Base-by-base conservation (phyloP, 148 eudicot genomes). In the Fagopyrum esculentum region DNA sequence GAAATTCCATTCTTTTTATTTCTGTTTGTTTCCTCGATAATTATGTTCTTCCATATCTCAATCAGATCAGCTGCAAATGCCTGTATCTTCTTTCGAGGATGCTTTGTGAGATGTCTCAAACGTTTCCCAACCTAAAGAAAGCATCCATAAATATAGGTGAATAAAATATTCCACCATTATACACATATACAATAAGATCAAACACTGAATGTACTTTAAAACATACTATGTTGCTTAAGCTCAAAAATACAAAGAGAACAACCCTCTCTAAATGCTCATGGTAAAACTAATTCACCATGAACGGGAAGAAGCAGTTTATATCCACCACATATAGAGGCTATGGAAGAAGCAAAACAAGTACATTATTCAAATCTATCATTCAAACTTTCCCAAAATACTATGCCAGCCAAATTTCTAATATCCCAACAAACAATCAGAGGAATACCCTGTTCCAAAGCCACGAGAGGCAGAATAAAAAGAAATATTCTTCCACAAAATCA, bases 51-150 rank as follows among this genome's bases (percentile, higher is more conserved):
- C 96, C 96, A 91, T 55, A 80, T 83, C 80, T 82, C 87, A 70
- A 91, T 84, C 76, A 87, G 79, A 43, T 86, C 83, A 66, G 81
- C 75, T 50, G 93, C 93, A 76, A 80, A 76, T 56, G 76, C 73
- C 80, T 87, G 87, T 71, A 91, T 87, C 78, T 83, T 87, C 76
- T 78, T 81, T 76, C 88, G 83, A 19, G 86, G 86, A 76, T 91
- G 93, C 80, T 91, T 91, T 19, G 96, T 83, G 72, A 91, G 87
- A 73, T 81, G 82, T 68, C 88, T 84, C 51, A 91, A 77, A 64
- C 83, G 82, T 80, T 87, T 91, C 47, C 96, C 96, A 46, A 91
- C 89, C 96, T 91, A 66, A 66, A 29, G 15, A 4, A 12, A 46
- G 47, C 71, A 43, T 66, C 47, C 35, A 30, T 30, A 64, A 30